phyloP scores from a whole-genome alignment of 768 basidiomycete genomes.

The Suillus weaverae region DNA sequence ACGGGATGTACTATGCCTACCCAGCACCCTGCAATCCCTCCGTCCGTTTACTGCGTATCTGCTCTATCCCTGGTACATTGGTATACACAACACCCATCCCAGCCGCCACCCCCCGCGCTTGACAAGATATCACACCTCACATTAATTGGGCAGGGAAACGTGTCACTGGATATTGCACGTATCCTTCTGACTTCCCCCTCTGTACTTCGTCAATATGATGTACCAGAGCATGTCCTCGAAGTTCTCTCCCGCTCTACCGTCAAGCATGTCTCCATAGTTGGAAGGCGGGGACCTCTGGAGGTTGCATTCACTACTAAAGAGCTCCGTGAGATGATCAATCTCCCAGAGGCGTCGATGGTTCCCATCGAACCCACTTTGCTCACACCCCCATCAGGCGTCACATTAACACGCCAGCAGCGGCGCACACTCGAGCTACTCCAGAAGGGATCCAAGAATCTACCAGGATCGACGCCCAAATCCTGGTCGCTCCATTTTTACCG shows the following conservation, averaged over 20 bases:
- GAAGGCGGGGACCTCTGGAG: conserved; percentile 82
- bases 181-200: conserved; percentile 77
- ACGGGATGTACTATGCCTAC: conserved; percentile 78
- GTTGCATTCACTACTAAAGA: conserved; percentile 94
- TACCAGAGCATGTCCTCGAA: conserved; percentile 73
- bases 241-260: conserved; percentile 63
- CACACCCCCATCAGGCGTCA: conserved; percentile 29
- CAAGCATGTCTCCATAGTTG: conserved; percentile 79
- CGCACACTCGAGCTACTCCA: conserved; percentile 64
- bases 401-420: conserved; percentile 61
- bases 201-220: conserved; percentile 67
- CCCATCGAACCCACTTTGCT: conserved; percentile 55
- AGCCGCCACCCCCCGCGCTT: conserved; percentile 59
- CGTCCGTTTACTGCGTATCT: conserved; percentile 53
- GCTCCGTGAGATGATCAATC: conserved; percentile 74
- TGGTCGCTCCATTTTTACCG: conserved; percentile 86
- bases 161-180: conserved; percentile 88
- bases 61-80: conserved; percentile 89
- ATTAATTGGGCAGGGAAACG: conserved; percentile 93
- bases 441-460: conserved; percentile 56
- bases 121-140: conserved; percentile 70
- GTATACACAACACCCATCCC: conserved; percentile 92
- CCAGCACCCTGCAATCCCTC: conserved; percentile 54
- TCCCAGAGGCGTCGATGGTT: conserved; percentile 66
- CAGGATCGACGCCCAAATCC: conserved; percentile 56